Evolutionary conservation across 2,329 filamentous ascomycete genomes (phyloP), one percentile per base, ranked within the genome.

Genomic region (Mariannaea elegans): DNA sequence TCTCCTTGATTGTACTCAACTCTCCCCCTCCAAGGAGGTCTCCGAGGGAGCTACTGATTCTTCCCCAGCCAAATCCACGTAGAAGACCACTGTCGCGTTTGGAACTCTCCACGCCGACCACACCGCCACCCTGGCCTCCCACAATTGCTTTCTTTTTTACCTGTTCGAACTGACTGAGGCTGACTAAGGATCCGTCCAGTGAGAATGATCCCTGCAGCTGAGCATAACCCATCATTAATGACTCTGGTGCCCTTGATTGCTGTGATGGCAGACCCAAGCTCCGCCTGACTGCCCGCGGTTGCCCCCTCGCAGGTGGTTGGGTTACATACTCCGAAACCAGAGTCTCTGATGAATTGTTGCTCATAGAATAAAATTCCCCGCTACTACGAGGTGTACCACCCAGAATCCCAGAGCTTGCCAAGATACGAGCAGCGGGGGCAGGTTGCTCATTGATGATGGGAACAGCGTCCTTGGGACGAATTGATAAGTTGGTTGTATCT

Each of bases 221-320:
- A 3, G 92, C 94, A 76, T 97, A 99, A 0, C 94, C 95, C 95
- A 99, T 99, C 88, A 99, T 96, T 53, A 99, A 79, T 1, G 90
- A 89, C 73, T 98, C 94, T 1, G 92, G 88, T 36, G 81, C 74
- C 68, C 78, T 81, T 38, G 80, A 73, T 45, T 79, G 78, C 62
- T 79, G 77, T 59, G 75, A 75, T 61, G 75, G 71, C 54, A 83
- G 70, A 50, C 76, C 78, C 24, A 84, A 82, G 61, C 76, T 78
- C 48, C 80, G 78, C 57, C 84, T 79, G 13, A 82, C 70, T 24
- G 83, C 79, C 23, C 78, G 74, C 41, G 66, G 73, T 12, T 76
- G 72, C 2, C 73, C 69, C 50, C 78, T 68, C 14, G 61, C 50
- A 19, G 70, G 59, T 7, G 70, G 70, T 48, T 89, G 86, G 16